A percentile compares a stretch with the other conserved stretches of the same genome.
phyloP scores from a whole-genome alignment of 441 rosid genomes.

The Syzygium syzygioides region DNA sequence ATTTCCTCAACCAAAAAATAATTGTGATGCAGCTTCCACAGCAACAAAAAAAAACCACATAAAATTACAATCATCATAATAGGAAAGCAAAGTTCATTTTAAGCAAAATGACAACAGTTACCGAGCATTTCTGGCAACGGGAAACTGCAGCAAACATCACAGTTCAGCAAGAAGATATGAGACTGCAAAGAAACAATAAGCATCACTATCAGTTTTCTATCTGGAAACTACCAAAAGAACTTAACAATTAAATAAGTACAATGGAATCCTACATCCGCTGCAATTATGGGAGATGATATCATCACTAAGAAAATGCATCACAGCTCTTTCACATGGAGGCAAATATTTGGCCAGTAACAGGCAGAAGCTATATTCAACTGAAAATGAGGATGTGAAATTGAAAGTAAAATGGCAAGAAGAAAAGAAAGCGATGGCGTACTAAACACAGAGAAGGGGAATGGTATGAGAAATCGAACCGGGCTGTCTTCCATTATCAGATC shows the following conservation, averaged over 20 bases:
- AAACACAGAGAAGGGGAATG: neutral
- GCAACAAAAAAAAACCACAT: neutral
- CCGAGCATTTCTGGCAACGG: constrained; percentile 19
- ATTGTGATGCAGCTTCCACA: neutral
- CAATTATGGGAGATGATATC: neutral
- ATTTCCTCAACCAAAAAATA: neutral
- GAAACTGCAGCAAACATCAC: constrained; percentile 20
- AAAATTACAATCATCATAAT: neutral
- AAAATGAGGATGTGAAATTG: neutral
- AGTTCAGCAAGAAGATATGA: constrained; percentile 18
- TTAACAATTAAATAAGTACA: neutral
- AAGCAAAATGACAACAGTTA: neutral
- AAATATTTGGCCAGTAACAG: neutral
- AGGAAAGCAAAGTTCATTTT: neutral
- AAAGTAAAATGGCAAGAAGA: neutral
- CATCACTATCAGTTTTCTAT: neutral
- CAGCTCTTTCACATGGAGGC: neutral
- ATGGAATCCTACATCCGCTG: neutral
- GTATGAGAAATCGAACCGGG: constrained; percentile 2
- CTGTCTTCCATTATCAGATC: constrained; percentile 16
- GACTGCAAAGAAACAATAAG: neutral
- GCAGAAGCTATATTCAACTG: neutral
- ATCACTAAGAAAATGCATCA: no score
- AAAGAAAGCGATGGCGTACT: neutral
- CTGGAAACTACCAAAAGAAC: neutral